Evolutionary conservation across 768 basidiomycete species (phyloP).

Genomic region (Sporobolomyces roseus): DNA sequence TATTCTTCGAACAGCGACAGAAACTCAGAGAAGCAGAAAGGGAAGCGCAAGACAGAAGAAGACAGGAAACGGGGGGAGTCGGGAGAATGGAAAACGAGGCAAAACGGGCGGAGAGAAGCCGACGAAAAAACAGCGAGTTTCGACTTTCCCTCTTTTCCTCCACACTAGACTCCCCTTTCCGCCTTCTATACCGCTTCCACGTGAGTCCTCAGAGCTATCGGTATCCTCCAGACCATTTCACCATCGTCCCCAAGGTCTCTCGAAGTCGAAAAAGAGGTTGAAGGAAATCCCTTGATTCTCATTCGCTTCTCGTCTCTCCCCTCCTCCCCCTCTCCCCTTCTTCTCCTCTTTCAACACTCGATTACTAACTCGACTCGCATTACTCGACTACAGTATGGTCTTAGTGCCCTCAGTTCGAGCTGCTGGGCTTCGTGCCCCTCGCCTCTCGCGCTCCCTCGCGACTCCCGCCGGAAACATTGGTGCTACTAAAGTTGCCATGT

Average conservation of each 20-base stretch:
- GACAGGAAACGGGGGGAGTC: neutral
- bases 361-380: neutral
- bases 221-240: too few species aligned
- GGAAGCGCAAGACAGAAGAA: neutral
- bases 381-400: constrained; percentile 67
- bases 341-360: neutral
- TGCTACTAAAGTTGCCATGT: constrained; percentile 53
- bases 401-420: constrained; percentile 48
- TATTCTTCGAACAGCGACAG: too few species aligned
- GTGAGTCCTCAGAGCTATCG: neutral
- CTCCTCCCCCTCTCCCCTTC: neutral
- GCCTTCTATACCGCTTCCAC: neutral
- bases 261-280: neutral
- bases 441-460: constrained; percentile 36
- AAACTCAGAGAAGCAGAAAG: neutral
- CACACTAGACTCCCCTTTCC: neutral
- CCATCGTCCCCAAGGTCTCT: too few species aligned
- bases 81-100: neutral
- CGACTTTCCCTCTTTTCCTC: neutral
- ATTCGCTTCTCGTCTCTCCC: neutral
- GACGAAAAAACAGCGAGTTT: neutral
- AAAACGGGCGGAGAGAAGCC: neutral
- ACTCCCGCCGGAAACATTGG: constrained; percentile 40
- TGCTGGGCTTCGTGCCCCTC: constrained; percentile 19
- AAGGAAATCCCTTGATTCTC: neutral